Conservation (phyloP, 805 yeast genomes). For the Pichia manshurica region DNA sequence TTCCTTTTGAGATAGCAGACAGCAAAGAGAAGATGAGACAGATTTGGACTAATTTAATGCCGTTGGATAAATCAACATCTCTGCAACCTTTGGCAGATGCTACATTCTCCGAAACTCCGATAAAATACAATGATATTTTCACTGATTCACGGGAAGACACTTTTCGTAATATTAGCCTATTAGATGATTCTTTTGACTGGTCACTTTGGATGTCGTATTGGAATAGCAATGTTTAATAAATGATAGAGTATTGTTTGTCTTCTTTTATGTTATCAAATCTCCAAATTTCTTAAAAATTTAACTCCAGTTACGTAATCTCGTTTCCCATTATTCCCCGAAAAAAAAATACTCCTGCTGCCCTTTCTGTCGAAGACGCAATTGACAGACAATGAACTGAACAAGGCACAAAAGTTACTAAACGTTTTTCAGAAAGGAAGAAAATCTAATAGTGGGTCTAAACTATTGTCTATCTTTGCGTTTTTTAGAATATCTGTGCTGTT, state of each 20-base stretch:
- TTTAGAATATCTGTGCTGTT: no score
- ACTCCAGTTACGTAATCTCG: background rate
- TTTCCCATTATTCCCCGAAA: background rate
- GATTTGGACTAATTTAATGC: background rate
- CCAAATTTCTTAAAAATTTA: no score
- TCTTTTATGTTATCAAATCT: no score
- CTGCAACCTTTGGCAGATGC: background rate
- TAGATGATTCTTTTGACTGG: slow-evolving; percentile 9
- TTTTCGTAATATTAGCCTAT: background rate
- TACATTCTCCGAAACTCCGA: no score
- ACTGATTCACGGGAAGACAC: slow-evolving; percentile 3
- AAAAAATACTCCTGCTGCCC: no score
- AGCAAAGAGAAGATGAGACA: background rate
- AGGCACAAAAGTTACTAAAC: background rate
- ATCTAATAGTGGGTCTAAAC: no score
- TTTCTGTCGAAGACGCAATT: no score
- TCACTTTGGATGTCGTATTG: background rate
- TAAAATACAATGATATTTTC: slow-evolving; percentile 7
- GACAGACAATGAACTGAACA: background rate
- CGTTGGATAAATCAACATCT: background rate
- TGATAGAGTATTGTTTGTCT: no score
- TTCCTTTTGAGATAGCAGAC: slow-evolving; percentile 2
- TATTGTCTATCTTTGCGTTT: no score
- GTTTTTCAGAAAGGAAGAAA: no score
- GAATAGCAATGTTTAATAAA: background rate